A percentile compares a stretch with the other conserved stretches of the same genome.
Conservation (phyloP, 176 grass and related monocot species). For the Hyparrhenia diplandra region DNA sequence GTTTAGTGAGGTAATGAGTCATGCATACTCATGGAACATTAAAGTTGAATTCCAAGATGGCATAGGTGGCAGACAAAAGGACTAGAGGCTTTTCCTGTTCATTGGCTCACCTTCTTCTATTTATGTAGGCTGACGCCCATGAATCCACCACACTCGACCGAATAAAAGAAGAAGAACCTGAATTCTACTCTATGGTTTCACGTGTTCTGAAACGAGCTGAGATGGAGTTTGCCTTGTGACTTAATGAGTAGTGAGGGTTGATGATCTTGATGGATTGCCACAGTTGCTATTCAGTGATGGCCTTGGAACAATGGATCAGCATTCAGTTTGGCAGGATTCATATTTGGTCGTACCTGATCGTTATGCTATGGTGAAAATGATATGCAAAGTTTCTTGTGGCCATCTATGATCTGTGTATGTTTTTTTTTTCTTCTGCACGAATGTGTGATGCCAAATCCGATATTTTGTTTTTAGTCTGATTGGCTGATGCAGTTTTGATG, state of each 20-base stretch:
- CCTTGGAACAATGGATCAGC: background rate
- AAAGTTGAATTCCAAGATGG: background rate
- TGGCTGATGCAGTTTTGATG: background rate
- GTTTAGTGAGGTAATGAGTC: slow-evolving; percentile 71
- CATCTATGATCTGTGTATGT: no score
- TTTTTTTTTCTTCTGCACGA: background rate
- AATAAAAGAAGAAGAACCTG: slow-evolving; percentile 66
- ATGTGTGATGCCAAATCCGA: background rate
- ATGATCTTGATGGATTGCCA: background rate
- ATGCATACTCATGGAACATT: background rate
- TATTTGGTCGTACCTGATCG: background rate
- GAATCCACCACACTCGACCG: slow-evolving; percentile 65
- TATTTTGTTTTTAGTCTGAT: background rate
- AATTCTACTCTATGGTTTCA: slow-evolving; percentile 69
- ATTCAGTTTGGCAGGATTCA: background rate
- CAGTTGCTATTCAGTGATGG: background rate
- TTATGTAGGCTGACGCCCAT: slow-evolving; percentile 57
- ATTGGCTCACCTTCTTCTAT: slow-evolving; percentile 10
- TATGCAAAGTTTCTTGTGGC: background rate
- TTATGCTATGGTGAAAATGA: background rate
- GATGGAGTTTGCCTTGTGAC: slow-evolving; percentile 58
- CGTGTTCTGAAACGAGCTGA: slow-evolving; percentile 57
- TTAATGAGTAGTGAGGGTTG: background rate
- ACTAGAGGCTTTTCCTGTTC: background rate
- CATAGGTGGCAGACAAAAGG: background rate